Evolutionary conservation across 164 flowering plant genomes (phyloP), one percentile per base, ranked within the genome.

Genomic region (Paratinospora sagittata): DNA sequence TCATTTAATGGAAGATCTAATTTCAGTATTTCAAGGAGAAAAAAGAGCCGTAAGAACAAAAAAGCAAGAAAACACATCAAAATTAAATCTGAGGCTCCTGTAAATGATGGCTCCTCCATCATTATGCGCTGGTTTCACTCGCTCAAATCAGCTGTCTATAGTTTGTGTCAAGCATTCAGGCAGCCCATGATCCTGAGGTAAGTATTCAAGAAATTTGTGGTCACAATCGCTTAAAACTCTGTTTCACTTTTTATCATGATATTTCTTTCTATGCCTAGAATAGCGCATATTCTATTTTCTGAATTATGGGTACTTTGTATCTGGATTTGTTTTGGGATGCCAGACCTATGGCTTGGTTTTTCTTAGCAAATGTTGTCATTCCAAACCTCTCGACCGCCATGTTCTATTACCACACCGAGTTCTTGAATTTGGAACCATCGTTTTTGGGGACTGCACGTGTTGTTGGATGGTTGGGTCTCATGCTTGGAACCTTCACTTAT

Each of bases 281-380:
- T 19, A 2, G 16, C 6, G 21, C 5, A 16, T 4, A 0, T 52
- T 52, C n/a, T 52, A 16, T 65, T 27, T 74, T 68, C 67, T 73
- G 78, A 76, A 77, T 71, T 27, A 70, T 75, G 47, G 8, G 68
- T 71, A 3, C 52, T 74, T 70, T 75, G 67, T 63, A 1, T 67
- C 67, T 70, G 66, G 27, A 64, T 72, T 74, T 70, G 27, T 65
- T 78, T n/a, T 70, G 78, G 79, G 16, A 79, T 76, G 73, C 61
- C 85, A 93, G 98, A 80, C 94, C 98, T 27, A 93, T 93, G 97
- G 77, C 92, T 58, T 93, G 98, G 98, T 93, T 93, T 83, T 90
- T 93, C 86, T 72, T 93, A 30, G 94, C 97, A 23, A 83, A 84
- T 58, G 76, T 91, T 55, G 82, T 89, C 34, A 52, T 89, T 77